Base-by-base conservation (phyloP, 83 land plant species). In the Picea mariana region DNA sequence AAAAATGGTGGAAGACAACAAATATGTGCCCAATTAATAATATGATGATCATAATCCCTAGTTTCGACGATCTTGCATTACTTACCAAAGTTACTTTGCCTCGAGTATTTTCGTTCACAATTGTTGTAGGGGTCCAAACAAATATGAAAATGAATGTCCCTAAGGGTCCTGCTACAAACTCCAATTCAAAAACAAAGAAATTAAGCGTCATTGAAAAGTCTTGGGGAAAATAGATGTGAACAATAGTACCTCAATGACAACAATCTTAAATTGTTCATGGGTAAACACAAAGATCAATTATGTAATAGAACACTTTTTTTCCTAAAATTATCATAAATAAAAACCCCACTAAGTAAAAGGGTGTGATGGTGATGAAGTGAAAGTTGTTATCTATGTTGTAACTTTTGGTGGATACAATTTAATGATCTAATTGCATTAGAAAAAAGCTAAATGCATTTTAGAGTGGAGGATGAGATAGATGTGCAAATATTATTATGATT, bases 81-180 rank as follows among this genome's bases (percentile, higher is more conserved):
- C 97, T 96, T 17, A 93, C 72, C 67, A 93, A 86, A 0, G 90
- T 85, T 75, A 89, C 89, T 0, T 85, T 82, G 1, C 91, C 91
- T 27, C 83, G 81, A 75, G 87, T 91, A 86, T 94, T 90, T 79
- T 90, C 89, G 90, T 96, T 90, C 84, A 91, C 94, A 3, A 96
- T 93, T 7, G 92, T 86, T 6, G 90, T 87, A 4, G 90, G 94
- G 9, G 93, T 84, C 5, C 93, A 95, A 9, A 82, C 86, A 62
- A 96, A 96, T 47, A 96, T 89, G 75, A 96, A 71, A 68, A 96
- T 88, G 88, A 94, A 96, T 3, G 99, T 96, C 38, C 97, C 97
- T 34, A 95, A 86, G 47, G 93, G 87, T 88, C 92, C 95, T 58
- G 98, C 90, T 62, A 83, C 97, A 12, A 93, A 69, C 97, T 95